Base-by-base conservation (phyloP, 1,284 basidiomycete species). In the Cutaneotrichosporon dermatis region DNA sequence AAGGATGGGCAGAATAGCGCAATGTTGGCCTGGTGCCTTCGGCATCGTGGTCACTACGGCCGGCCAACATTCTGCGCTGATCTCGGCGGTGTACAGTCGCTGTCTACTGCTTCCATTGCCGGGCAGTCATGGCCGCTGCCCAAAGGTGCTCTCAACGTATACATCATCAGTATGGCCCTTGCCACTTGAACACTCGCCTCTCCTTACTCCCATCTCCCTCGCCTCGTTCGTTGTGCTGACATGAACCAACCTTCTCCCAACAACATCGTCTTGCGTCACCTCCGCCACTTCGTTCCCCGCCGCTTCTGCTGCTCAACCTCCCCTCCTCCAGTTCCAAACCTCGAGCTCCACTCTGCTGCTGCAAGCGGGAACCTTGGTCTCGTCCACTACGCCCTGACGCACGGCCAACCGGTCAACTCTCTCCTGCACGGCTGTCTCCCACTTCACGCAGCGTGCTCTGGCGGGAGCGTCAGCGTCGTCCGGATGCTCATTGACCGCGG, bases 331-430 rank as follows among this genome's bases (percentile, higher is more conserved):
- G 91, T 89, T 69, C 88, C 89, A 37, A 87, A 89, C 71, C 86
- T 93, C 57, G 89, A 89, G 55, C 81, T 96, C 6, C 93, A 96
- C 73, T 85, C 87, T n/a, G 92, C 92, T 11, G 89, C 90, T 2
- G 88, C 87, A 4, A 87, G 86, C 48, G 92, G 91, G 55, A 90
- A 96, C 75, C 82, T 94, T 53, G 92, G 80, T 53, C 63, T 79
- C 12, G 77, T 79, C 13, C 75, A 76, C 51, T 77, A 79, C 54
- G 92, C 92, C 6, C 82, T 97, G 36, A 85, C 86, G n/a, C 87
- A 92, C 69, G 93, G 92, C 6, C 92, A 96, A 72, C 92, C 92
- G 6, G 86, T 93, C 73, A 95, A 97, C 76, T 89, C 90, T 6
- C 89, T 94, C 36, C 83, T 94, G 57, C 90, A 93, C 72, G 92